phyloP scores from a whole-genome alignment of 768 basidiomycete genomes.

The Termitomyces sp. region DNA sequence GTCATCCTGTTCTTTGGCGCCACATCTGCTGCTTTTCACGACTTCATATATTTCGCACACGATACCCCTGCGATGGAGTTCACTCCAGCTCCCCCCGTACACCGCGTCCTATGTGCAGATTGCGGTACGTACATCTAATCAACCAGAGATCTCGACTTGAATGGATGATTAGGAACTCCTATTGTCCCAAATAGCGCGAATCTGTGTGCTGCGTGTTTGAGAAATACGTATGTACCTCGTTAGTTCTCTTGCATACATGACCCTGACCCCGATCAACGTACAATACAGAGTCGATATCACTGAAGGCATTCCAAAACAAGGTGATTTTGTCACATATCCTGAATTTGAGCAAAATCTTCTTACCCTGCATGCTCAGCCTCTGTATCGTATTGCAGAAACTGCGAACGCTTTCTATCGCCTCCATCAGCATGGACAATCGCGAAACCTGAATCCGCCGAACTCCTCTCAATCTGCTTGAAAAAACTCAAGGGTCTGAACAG shows the following conservation, averaged over 20 bases:
- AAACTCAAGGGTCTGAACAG: conserved; percentile 92
- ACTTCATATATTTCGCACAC: not conserved
- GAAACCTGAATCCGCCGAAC: conserved; percentile 85
- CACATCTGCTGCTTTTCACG: not conserved
- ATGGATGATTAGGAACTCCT: conserved; percentile 52
- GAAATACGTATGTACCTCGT: conserved; percentile 63
- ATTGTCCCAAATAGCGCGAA: conserved; percentile 92
- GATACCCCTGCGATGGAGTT: conserved; percentile 62
- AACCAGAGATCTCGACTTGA: not conserved
- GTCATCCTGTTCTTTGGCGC: conserved; percentile 8
- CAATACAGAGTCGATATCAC: conserved; percentile 83
- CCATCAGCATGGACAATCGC: conserved; percentile 84
- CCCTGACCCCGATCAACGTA: not conserved
- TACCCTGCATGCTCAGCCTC: conserved; percentile 45
- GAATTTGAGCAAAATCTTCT: too few species aligned
- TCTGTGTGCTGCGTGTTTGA: conserved; percentile 81
- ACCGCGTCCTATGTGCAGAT: conserved; percentile 84
- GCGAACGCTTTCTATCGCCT: conserved; percentile 92
- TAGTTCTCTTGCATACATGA: not conserved
- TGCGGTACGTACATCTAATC: conserved; percentile 50
- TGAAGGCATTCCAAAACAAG: conserved; percentile 95
- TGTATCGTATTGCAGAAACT: conserved; percentile 91
- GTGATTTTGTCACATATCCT: conserved; percentile 30
- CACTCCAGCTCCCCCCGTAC: conserved; percentile 65
- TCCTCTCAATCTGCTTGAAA: conserved; percentile 90